Evolutionary conservation across 352 stramenopile genomes (phyloP).

Genomic region (Globisporangium okanoganense): DNA sequence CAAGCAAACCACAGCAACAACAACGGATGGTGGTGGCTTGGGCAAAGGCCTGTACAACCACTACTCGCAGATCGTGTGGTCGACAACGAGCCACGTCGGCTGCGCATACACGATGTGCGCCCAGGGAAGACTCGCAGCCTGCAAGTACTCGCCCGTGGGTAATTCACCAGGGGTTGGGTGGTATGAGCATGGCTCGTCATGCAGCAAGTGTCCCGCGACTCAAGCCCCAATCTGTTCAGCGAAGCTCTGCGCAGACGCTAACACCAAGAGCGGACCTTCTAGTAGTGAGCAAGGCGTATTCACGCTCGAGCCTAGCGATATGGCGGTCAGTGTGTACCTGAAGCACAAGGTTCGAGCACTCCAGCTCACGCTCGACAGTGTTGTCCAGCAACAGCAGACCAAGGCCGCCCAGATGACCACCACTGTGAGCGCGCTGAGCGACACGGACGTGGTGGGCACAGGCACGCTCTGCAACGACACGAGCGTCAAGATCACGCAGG

Average conservation of each 20-base stretch:
- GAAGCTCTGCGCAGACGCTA: conserved; percentile 3
- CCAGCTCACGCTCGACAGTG: conserved; percentile 14
- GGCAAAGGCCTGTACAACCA: conserved; percentile 7
- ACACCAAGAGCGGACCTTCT: neutral
- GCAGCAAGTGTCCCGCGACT: conserved; percentile 4
- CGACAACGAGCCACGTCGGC: conserved; percentile 12
- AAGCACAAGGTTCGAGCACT: conserved; percentile 12
- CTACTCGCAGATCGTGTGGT: conserved; percentile 19
- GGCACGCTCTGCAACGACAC: conserved; percentile 12
- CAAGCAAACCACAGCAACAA: neutral
- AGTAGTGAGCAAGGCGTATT: neutral
- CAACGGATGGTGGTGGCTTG: neutral
- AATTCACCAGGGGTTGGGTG: conserved; percentile 2
- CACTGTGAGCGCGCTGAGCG: conserved; percentile 3
- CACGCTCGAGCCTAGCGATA: neutral
- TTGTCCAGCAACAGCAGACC: conserved; percentile 1
- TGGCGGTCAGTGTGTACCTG: conserved; percentile 2
- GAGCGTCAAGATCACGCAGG: conserved; percentile 10
- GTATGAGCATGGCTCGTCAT: conserved; percentile 7
- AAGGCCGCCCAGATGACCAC: neutral
- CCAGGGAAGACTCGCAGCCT: conserved; percentile 7
- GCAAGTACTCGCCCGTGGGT: conserved; percentile 13
- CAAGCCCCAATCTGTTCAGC: neutral
- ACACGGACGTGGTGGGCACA: neutral
- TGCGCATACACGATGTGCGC: conserved; percentile 14